Base-by-base conservation (phyloP, 2,329 filamentous ascomycete genomes). In the Fusarium austroafricanum region DNA sequence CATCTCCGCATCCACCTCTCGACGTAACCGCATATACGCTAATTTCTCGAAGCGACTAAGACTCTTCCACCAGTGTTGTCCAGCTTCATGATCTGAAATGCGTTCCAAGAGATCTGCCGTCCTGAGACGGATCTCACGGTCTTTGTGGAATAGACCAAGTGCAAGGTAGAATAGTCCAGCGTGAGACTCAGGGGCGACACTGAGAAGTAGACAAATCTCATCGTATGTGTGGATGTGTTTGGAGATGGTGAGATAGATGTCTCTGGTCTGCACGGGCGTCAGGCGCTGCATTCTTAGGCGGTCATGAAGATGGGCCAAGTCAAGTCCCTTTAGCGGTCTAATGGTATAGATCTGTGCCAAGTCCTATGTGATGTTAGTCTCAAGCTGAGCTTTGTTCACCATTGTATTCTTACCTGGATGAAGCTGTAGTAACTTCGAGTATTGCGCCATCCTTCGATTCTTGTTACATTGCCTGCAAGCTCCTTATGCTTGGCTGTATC, bases 401-500 rank as follows among this genome's bases (percentile, higher is more conserved):
- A 17, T 10, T 23, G 7, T 17, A 11, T 7, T 47, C 82, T 72
- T 79, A 90, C 92, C 83, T 97, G 93, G 67, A 98, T 95, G 76
- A 93, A 98, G 70, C 92, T 94, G 80, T 96, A 97, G 77, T 99
- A 99, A 75, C 93, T 97, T 63, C 96, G 87, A 2, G 96, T 98
- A 68, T 93, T 96, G 71, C 96, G 89, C 96, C 96, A 99, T 57
- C 95, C 96, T 81, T 99, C 96, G 65, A 99, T 96, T 57, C 96
- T 87, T 58, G 92, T 93, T 45, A 96, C 93, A 64, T 97, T 97
- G 5, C 94, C 95, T 17, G 94, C 92, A 37, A 99, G 86, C 79
- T 99, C 96, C 73, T 90, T 91, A 72, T 92, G 87, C 79, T 93
- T 95, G 10, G 90, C 86, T 39, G 84, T 82, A 56, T 97, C 93